Evolutionary conservation across 2,329 filamentous ascomycete species (phyloP), one percentile per base, ranked within the genome.

Genomic region (Nemania sp.): DNA sequence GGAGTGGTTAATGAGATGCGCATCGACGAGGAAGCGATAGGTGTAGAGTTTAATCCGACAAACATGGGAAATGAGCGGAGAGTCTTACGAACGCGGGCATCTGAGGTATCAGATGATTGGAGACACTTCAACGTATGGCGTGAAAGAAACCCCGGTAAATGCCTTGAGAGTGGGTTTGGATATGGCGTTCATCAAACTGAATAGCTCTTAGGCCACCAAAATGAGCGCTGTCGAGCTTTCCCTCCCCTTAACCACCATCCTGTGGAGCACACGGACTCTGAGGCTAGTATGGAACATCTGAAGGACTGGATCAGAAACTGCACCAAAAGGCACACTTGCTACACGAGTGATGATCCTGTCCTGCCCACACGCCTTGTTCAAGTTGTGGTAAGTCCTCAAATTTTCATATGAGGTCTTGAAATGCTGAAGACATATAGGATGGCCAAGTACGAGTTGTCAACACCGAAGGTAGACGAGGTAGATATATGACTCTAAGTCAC

Each of bases 401-500:
- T 45, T 1, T 2, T 9, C n/a, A 3, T 25, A 12, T 21, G 2
- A 13, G 6, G 13, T 12, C 2, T 2, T 3, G 17, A 37, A 13
- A 37, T 11, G 13, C 1, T 20, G 40, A 3, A 43, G n/a, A 17
- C 13, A 25, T 17, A 20, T 25, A 61, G 59, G 48, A 54, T 13
- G 35, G 54, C 48, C 21, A 37, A 11, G 43, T 60, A n/a, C n/a
- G 48, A 21, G 48, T 63, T 29, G 32, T 51, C 13, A n/a, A 57
- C 7, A 42, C 43, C 3, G 20, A 48, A 17, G 57, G 53, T 17
- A 29, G 18, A 39, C 18, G 35, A 32, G 51, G 35, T 17, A 35
- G 37, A 17, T 64, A 64, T 48, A 58, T 49, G 35, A 60, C 61
- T 10, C 43, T 64, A 13, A 64, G 61, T 37, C 61, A 64, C 35